Percentiles rank a stretch among this genome's conserved stretches.
Conservation (phyloP, 1,139 yeast species). For the Diutina pseudorugosa region DNA sequence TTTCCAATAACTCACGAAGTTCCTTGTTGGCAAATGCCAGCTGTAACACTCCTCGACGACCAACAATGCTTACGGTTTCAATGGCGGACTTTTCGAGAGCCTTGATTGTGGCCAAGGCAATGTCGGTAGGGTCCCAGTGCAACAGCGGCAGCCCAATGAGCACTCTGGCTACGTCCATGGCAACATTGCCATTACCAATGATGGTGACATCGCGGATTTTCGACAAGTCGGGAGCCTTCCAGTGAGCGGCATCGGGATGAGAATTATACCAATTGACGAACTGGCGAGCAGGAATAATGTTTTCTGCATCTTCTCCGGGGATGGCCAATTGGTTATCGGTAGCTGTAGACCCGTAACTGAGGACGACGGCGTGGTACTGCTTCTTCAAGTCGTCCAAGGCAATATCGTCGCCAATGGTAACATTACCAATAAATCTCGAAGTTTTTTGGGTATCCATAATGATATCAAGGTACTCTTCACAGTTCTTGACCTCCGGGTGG, state of each 20-base stretch:
- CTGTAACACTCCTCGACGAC: constrained; percentile 71
- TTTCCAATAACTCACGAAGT: constrained; percentile 67
- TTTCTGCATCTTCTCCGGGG: constrained; percentile 48
- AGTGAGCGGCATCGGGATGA: constrained; percentile 41
- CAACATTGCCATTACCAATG: constrained; percentile 98
- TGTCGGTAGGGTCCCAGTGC: constrained; percentile 66
- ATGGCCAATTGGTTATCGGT: constrained; percentile 44
- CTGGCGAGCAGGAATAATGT: constrained; percentile 73
- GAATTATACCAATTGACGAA: constrained; percentile 98
- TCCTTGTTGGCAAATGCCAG: constrained; percentile 92
- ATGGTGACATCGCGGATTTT: constrained; percentile 57
- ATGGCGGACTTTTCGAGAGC: constrained; percentile 41
- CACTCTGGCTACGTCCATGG: constrained; percentile 79
- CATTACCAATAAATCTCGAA: constrained; percentile 69
- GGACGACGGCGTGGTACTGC: constrained; percentile 1
- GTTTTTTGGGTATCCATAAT: constrained; percentile 31
- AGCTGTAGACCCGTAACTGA: constrained; percentile 11
- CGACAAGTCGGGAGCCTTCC: constrained; percentile 40
- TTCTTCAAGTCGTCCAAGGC: constrained; percentile 33
- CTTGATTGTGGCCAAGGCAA: constrained; percentile 48
- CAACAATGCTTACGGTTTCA: constrained; percentile 58
- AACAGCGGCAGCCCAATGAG: constrained; percentile 43
- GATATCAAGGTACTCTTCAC: constrained; percentile 68
- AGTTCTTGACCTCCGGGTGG: constrained; percentile 91
- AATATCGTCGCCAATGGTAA: constrained; percentile 45